Base-by-base conservation (phyloP, 2,329 filamentous ascomycete genomes). In the Graphilbum sp. region DNA sequence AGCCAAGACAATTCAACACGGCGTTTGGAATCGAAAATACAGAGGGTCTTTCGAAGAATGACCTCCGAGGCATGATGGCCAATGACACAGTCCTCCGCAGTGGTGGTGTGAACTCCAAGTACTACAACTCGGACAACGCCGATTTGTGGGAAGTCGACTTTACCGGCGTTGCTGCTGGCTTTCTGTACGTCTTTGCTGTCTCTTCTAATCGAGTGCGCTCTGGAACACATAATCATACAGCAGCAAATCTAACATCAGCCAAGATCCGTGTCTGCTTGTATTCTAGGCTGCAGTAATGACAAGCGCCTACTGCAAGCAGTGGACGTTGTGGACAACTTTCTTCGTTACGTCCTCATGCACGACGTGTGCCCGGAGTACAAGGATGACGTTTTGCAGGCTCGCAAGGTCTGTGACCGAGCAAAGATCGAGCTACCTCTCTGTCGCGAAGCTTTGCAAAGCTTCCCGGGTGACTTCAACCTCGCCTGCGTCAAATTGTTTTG, bases 271-370 rank as follows among this genome's bases (percentile, higher is more conserved):
- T 66, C 64, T 32, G 66, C 81, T 6, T 66, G 71, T 0, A 60
- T 60, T 20, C 60, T 71, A 29, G 70, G 72, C 29, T 64, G 70
- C 16, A 70, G 72, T 35, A 67, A 75, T 12, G 63, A 58, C 15
- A 52, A 59, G 0, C 57, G 66, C 12, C 66, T 86, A 43, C 58
- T 67, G n/a, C 56, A 67, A 7, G 75, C 74, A 3, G 72, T 77
- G 17, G 66, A 69, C 25, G 72, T 92, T 1, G 65, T 95, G 31
- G 72, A 74, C 42, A 93, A 90, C 52, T 96, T 96, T 52, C 72
- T 94, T 45, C 82, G 84, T 46, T 98, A 95, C 47, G 64, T 96
- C 1, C 64, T 87, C 10, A 72, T 80, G 43, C 87, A 96, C 51
- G 71, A 81, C 29, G 88, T 92, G 15, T 94, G 86, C 50, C 79